phyloP scores from a whole-genome alignment of 2,329 filamentous ascomycete genomes.

The Oidium heveae region DNA sequence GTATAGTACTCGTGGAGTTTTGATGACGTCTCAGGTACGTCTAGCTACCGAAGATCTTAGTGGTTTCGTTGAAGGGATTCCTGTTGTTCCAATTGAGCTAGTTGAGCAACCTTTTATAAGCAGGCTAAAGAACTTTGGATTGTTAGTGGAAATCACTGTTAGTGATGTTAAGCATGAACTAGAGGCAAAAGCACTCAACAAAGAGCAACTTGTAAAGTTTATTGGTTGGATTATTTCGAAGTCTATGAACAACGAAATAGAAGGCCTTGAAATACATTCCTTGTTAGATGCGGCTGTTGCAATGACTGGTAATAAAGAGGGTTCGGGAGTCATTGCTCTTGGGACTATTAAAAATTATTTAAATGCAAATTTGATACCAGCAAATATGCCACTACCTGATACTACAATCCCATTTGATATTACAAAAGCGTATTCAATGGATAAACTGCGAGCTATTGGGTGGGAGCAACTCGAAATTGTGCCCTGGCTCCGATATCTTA shows the following conservation, averaged over 20 bases:
- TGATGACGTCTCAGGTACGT: constrained; percentile 63
- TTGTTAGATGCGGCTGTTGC: constrained; percentile 64
- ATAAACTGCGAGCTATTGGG: constrained; percentile 53
- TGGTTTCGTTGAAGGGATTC: constrained; percentile 68
- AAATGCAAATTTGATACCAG: constrained; percentile 51
- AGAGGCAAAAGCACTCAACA: constrained; percentile 54
- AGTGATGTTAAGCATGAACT: constrained; percentile 67
- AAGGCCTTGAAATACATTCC: constrained; percentile 36
- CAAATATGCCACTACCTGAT: constrained; percentile 56
- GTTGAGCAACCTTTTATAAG: constrained; percentile 50
- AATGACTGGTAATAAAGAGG: constrained; percentile 31
- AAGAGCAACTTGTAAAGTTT: constrained; percentile 57
- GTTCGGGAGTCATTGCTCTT: constrained; percentile 49
- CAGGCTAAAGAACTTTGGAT: constrained; percentile 58
- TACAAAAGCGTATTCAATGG: constrained; percentile 39
- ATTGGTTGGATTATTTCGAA: constrained; percentile 62
- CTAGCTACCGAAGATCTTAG: constrained; percentile 39
- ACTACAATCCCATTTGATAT: constrained; percentile 68
- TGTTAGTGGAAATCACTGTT: constrained; percentile 71
- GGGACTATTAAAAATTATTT: constrained; percentile 52
- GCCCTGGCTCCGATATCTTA: constrained; percentile 61
- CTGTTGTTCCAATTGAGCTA: constrained; percentile 57
- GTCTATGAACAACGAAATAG: constrained; percentile 45
- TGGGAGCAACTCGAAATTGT: constrained; percentile 71
- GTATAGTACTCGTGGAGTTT: constrained; percentile 64